A percentile compares a stretch with the other conserved stretches of the same genome.
Evolutionary conservation across 2,329 filamentous ascomycete species (phyloP).

Genomic region (Fusarium sp.): DNA sequence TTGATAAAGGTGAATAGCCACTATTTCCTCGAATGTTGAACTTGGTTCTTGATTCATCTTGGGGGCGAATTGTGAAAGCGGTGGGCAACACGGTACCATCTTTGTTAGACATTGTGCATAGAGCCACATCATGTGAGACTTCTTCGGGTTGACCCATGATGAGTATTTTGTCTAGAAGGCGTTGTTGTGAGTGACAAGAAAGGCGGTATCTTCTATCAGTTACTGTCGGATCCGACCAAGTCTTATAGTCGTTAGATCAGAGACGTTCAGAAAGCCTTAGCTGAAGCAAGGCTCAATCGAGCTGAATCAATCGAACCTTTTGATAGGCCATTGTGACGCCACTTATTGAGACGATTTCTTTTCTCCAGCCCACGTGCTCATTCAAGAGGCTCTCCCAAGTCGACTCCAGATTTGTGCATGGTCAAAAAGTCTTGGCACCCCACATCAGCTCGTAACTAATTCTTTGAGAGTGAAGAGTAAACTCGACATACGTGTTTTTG

Average conservation of each 20-base stretch:
- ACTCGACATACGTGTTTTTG: too few species aligned
- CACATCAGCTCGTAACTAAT: not conserved
- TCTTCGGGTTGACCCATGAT: not conserved
- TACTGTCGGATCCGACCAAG: not conserved
- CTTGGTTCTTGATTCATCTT: not conserved
- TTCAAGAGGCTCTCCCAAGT: not conserved
- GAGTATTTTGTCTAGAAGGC: too few species aligned
- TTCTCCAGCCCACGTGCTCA: not conserved
- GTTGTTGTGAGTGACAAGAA: not conserved
- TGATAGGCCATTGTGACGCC: not conserved
- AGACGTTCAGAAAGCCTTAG: not conserved
- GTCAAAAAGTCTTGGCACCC: not conserved
- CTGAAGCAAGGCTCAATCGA: not conserved
- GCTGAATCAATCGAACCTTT: not conserved
- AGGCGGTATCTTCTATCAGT: not conserved
- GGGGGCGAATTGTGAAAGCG: not conserved
- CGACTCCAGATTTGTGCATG: not conserved
- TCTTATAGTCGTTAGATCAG: not conserved
- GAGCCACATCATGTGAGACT: not conserved
- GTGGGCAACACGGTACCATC: not conserved
- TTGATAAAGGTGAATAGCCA: not conserved
- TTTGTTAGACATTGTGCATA: not conserved
- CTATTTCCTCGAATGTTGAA: not conserved
- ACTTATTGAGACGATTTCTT: not conserved
- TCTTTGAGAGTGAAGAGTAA: not conserved